Evolutionary conservation across 208 protist species (phyloP).

Genomic region (Wallacemonas sp.): DNA sequence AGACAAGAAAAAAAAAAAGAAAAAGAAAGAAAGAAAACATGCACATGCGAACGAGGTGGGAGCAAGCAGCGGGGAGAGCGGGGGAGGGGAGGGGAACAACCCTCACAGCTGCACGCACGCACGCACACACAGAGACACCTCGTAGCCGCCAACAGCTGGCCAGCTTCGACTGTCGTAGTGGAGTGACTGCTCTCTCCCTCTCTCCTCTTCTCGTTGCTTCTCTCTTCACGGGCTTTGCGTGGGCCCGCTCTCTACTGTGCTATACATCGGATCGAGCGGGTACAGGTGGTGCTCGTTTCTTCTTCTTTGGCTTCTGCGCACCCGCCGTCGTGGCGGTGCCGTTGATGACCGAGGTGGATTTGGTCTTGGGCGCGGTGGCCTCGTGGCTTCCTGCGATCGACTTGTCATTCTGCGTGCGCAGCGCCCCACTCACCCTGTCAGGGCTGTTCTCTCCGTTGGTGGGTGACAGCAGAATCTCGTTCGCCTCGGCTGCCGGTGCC

Average conservation of each 20-base stretch:
- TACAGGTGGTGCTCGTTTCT: not conserved
- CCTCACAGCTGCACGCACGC: not conserved
- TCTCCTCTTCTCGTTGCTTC: not conserved
- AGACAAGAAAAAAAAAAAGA: slow-evolving; percentile 11
- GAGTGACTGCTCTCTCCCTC: no score
- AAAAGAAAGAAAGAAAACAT: not conserved
- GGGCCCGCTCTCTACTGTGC: not conserved
- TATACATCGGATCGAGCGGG: not conserved
- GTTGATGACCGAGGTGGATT: no score
- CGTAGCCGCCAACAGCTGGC: no score
- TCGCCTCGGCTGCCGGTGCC: not conserved
- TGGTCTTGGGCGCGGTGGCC: no score
- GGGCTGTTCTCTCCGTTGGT: not conserved
- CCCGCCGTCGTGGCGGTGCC: not conserved
- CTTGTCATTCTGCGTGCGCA: no score
- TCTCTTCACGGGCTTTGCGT: not conserved
- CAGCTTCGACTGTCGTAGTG: no score
- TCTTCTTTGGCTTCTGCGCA: slow-evolving; percentile 4
- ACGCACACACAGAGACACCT: slow-evolving; percentile 14
- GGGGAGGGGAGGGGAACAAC: not conserved
- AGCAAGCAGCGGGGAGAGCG: no score
- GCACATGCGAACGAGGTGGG: not conserved
- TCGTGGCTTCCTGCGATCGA: no score
- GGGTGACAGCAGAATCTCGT: slow-evolving; percentile 5
- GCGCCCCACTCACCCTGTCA: no score